Conservation (phyloP, 352 stramenopile genomes). For the Aphanomyces cochlioides region DNA sequence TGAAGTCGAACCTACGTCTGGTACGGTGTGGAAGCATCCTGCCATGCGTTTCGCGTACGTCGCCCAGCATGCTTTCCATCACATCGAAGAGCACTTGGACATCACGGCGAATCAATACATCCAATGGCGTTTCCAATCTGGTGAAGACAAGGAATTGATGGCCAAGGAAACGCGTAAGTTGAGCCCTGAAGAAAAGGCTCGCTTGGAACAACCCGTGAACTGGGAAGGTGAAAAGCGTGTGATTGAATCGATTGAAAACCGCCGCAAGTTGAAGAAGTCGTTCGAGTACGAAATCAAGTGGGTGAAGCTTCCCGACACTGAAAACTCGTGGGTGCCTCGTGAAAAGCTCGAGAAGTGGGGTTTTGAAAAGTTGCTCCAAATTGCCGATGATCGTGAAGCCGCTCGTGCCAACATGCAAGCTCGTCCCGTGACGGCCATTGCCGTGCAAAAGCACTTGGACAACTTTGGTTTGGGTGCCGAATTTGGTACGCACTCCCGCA, state of each 20-base stretch:
- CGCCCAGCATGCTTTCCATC: conserved; percentile 96
- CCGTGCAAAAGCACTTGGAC: conserved; percentile 96
- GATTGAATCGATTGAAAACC: conserved; percentile 88
- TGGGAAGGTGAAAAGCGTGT: conserved; percentile 90
- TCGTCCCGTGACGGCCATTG: conserved; percentile 90
- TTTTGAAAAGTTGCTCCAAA: conserved; percentile 96
- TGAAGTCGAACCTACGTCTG: conserved; percentile 69
- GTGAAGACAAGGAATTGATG: conserved; percentile 88
- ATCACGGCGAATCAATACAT: conserved; percentile 95
- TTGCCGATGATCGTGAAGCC: conserved; percentile 93
- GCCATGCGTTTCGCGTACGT: conserved; percentile 94
- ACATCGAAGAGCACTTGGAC: conserved; percentile 97
- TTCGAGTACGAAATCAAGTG: conserved; percentile 98
- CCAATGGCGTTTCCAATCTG: conserved; percentile 94
- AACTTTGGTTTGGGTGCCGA: conserved; percentile 95
- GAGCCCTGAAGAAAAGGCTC: conserved; percentile 89
- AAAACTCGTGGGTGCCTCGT: conserved; percentile 94
- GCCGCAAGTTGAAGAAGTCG: conserved; percentile 92
- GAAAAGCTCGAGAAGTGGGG: conserved; percentile 96
- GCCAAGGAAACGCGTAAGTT: conserved; percentile 91
- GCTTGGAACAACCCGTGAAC: conserved; percentile 93
- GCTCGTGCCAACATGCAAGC: conserved; percentile 90
- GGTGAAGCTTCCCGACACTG: conserved; percentile 89
- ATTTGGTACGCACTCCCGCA: conserved; percentile 97
- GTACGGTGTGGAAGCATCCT: conserved; percentile 82